A percentile compares a stretch with the other conserved stretches of the same genome.
Evolutionary conservation across 345 rosid species (phyloP).

Genomic region (Sisymbrium altissimum): DNA sequence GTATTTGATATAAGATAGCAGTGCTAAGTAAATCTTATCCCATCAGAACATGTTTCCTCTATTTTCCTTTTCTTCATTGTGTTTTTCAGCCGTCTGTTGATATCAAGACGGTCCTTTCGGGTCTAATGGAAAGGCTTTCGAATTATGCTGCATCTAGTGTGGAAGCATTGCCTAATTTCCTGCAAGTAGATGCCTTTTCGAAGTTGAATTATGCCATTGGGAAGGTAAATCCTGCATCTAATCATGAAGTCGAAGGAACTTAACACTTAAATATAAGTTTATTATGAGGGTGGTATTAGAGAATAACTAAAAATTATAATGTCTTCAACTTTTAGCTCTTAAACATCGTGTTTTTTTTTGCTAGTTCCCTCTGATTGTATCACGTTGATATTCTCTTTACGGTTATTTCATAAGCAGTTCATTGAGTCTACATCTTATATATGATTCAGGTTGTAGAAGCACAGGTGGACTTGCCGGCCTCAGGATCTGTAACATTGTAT

Average conservation of each 20-base stretch:
- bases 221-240: conserved; percentile 51
- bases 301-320: not conserved
- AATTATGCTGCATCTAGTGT: conserved; percentile 89
- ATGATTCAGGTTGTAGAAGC: conserved; percentile 85
- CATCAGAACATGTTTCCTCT: conserved; percentile 23
- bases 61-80: conserved; percentile 10
- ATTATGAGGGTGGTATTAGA: conserved; percentile 15
- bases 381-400: not conserved
- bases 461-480: conserved; percentile 77
- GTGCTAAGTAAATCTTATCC: not conserved
- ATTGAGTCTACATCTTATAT: conserved; percentile 14
- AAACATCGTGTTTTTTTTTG: not conserved
- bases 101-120: conserved; percentile 87
- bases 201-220: conserved; percentile 93
- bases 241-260: not conserved
- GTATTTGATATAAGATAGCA: not conserved
- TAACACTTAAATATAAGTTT: not conserved
- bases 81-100: conserved; percentile 84
- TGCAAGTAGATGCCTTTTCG: conserved; percentile 97
- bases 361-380: not conserved
- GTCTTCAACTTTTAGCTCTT: not conserved
- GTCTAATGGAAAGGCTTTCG: conserved; percentile 97
- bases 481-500: conserved; percentile 84
- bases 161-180: conserved; percentile 91
- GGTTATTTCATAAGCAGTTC: conserved; percentile 1